A percentile compares a stretch with the other conserved stretches of the same genome.
Conservation (phyloP, 345 rosid species). For the Eucalyptus albens region DNA sequence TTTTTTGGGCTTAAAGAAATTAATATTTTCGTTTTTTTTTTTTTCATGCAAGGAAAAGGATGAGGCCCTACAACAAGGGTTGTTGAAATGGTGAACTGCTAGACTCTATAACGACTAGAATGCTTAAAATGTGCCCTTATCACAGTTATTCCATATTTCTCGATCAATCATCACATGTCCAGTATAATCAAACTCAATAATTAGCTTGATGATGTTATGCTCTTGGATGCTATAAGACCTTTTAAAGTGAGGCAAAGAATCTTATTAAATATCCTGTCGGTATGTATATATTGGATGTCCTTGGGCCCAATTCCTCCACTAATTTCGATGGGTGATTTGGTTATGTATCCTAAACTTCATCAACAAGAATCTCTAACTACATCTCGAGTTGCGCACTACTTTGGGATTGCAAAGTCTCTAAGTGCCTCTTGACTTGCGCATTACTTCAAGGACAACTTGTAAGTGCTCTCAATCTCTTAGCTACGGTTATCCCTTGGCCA, state of each 20-base stretch:
- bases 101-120: not conserved
- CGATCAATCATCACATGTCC: not conserved
- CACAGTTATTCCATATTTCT: not conserved
- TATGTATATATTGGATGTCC: not conserved
- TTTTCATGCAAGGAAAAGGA: not conserved
- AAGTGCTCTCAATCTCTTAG: not conserved
- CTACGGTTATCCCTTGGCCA: not conserved
- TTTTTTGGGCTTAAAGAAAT: not conserved
- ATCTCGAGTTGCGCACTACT: not conserved
- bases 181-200: not conserved
- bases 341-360: not conserved
- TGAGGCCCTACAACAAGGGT: not conserved
- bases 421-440: not conserved
- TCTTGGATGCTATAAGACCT: not conserved
- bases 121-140: not conserved
- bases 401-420: not conserved
- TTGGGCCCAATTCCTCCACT: not conserved
- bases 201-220: not conserved
- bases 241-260: not conserved
- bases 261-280: not conserved
- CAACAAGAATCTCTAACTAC: not conserved
- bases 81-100: not conserved
- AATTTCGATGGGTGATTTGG: not conserved
- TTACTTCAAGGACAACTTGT: not conserved
- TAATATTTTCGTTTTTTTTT: not conserved